These are phyloP conservation scores for Cnidoscolus chayamansa DNA, from an alignment of 441 rosid species.

Conservation along the genomic window DNA sequence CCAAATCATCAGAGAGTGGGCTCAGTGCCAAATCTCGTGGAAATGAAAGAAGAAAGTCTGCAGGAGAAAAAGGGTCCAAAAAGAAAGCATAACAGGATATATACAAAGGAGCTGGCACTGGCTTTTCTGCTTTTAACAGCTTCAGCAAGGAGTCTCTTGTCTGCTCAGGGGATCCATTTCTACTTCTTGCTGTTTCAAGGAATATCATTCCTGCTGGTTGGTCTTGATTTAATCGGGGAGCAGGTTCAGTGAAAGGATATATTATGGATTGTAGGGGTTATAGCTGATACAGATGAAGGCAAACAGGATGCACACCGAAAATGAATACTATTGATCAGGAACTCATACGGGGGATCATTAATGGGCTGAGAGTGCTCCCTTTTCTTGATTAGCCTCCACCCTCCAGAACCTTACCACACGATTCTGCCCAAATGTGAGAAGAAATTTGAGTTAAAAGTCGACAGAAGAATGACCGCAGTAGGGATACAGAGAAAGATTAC, in stretches of 20 bases:
- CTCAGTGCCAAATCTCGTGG: conserved; percentile 57
- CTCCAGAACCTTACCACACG: conserved; percentile 9
- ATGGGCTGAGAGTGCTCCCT: conserved; percentile 14
- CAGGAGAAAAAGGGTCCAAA: conserved; percentile 41
- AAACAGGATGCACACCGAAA: conserved; percentile 12
- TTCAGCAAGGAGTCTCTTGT: conserved; percentile 73
- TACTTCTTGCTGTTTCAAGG: conserved; percentile 96
- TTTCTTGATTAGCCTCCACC: conserved; percentile 24
- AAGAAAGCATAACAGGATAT: conserved; percentile 76
- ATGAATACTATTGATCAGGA: not conserved
- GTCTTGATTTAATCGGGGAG: conserved; percentile 89
- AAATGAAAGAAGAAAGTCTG: conserved; percentile 46
- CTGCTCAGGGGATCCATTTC: conserved; percentile 95
- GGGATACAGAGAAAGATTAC: conserved; percentile 27
- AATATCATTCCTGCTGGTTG: conserved; percentile 80
- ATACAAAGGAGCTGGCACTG: conserved; percentile 68
- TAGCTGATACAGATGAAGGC: conserved; percentile 17
- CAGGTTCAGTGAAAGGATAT: conserved; percentile 56
- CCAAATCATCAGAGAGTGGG: conserved; percentile 45
- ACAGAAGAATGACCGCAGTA: conserved; percentile 31
- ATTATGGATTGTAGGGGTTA: conserved; percentile 26
- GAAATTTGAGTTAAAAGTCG: conserved; percentile 26
- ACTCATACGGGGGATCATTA: not conserved
- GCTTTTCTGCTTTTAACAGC: conserved; percentile 85
- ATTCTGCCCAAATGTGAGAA: conserved; percentile 16